Evolutionary conservation across 164 flowering plant species (phyloP).

Genomic region (Berberis vulgaris): DNA sequence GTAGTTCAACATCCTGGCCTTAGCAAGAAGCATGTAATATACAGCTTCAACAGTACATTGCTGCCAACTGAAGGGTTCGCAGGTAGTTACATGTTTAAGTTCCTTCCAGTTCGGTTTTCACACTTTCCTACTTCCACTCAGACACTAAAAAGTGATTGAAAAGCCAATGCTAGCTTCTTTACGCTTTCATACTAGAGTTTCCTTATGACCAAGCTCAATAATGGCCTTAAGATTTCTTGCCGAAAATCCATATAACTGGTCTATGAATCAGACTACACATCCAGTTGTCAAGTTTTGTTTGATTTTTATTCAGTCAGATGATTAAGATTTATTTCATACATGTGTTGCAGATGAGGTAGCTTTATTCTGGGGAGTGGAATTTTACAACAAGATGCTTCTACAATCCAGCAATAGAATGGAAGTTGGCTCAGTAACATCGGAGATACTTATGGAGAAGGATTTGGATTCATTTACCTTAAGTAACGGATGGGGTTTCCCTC

Average conservation of each 20-base stretch:
- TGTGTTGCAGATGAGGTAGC: slow-evolving; percentile 42
- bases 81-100: slow-evolving; percentile 19
- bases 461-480: slow-evolving; percentile 29
- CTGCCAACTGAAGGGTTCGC: slow-evolving; percentile 27
- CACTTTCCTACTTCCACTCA: too few relatives aligned
- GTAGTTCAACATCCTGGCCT: slow-evolving; percentile 62
- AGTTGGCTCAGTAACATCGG: slow-evolving; percentile 42
- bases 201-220: too few relatives aligned
- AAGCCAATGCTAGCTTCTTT: too few relatives aligned
- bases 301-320: too few relatives aligned
- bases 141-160: too few relatives aligned
- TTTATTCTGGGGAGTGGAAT: slow-evolving; percentile 47
- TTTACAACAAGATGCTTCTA: slow-evolving; percentile 31
- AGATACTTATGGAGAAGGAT: slow-evolving; percentile 43
- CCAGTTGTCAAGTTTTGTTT: neutral
- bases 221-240: too few relatives aligned
- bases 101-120: too few relatives aligned
- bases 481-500: slow-evolving; percentile 60
- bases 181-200: too few relatives aligned
- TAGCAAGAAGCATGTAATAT: slow-evolving; percentile 15
- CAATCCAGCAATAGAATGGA: slow-evolving; percentile 15
- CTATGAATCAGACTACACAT: neutral
- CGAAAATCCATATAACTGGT: too few relatives aligned
- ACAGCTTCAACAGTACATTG: slow-evolving; percentile 46
- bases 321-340: neutral